Percentiles rank a stretch among this genome's conserved stretches.
These are phyloP conservation scores for Phytophthora tubulina DNA, from an alignment of 352 stramenopile species.

Conservation along the genomic window DNA sequence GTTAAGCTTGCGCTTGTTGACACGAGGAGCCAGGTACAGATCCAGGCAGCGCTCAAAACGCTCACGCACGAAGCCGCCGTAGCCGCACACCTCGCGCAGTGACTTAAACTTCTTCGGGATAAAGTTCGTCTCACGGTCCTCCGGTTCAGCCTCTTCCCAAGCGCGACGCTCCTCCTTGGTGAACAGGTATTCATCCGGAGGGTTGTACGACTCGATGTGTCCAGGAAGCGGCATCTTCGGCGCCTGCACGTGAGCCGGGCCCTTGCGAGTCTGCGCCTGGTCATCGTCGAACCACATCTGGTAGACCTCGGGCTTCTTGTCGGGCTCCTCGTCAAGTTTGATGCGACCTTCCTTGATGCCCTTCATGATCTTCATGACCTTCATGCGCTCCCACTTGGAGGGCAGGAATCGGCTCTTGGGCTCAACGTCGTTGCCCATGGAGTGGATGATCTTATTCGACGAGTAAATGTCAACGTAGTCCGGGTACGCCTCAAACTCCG, in stretches of 20 bases:
- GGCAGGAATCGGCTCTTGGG: conserved; percentile 96
- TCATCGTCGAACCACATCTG: conserved; percentile 95
- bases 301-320: conserved; percentile 93
- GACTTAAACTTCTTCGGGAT: conserved; percentile 98
- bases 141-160: conserved; percentile 95
- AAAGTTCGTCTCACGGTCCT: conserved; percentile 97
- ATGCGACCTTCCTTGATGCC: conserved; percentile 97
- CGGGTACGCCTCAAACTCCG: conserved; percentile 93
- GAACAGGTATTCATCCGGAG: conserved; percentile 98
- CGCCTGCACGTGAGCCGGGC: conserved; percentile 96
- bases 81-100: conserved; percentile 96
- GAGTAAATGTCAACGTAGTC: conserved; percentile 93
- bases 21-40: conserved; percentile 98
- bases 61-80: conserved; percentile 97
- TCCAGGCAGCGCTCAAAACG: conserved; percentile 99
- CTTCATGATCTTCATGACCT: conserved; percentile 97
- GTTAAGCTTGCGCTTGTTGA: conserved; percentile 97
- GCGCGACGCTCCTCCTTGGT: conserved; percentile 96
- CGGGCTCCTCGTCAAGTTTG: conserved; percentile 91
- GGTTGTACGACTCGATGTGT: conserved; percentile 99
- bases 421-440: conserved; percentile 88
- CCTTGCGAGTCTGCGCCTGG: conserved; percentile 90
- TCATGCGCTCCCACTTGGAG: conserved; percentile 98
- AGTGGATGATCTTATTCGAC: conserved; percentile 89
- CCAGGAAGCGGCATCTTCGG: conserved; percentile 98